Percentiles rank a stretch among this genome's conserved stretches.
Evolutionary conservation across 345 rosid genomes (phyloP).

Genomic region (Carallia pectinifolia): DNA sequence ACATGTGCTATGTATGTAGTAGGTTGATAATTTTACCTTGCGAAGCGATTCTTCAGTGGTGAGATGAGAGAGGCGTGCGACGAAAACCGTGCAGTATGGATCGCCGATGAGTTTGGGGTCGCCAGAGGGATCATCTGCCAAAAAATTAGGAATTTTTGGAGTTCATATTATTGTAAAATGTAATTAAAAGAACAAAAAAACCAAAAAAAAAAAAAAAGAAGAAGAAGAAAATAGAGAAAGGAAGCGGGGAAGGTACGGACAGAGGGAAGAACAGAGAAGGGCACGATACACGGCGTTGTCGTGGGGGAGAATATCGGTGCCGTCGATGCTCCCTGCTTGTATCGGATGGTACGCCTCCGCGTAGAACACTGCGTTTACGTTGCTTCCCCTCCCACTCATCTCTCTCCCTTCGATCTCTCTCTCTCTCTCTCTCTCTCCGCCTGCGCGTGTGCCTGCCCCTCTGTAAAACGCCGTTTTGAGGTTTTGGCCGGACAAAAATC

Average conservation of each 20-base stretch:
- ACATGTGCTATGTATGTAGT: too few relatives aligned
- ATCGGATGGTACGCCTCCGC: constrained; percentile 88
- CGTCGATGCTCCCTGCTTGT: constrained; percentile 94
- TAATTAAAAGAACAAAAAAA: not conserved
- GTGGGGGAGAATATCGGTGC: constrained; percentile 77
- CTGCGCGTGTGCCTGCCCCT: too few relatives aligned
- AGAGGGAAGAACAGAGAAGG: constrained; percentile 74
- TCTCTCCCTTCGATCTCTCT: not conserved
- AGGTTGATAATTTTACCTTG: constrained; percentile 37
- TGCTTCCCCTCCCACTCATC: constrained; percentile 8
- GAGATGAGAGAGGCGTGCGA: constrained; percentile 72
- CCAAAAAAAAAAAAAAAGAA: not conserved
- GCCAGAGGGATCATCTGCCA: constrained; percentile 76
- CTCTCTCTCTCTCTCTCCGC: too few relatives aligned
- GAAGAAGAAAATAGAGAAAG: not conserved
- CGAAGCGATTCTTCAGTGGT: constrained; percentile 65
- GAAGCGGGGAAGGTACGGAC: constrained; percentile 45
- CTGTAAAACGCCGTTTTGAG: too few relatives aligned
- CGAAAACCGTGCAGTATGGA: constrained; percentile 76
- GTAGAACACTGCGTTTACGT: constrained; percentile 66
- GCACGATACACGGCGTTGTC: constrained; percentile 81
- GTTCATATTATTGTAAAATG: not conserved
- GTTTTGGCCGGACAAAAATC: too few relatives aligned
- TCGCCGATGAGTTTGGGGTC: constrained; percentile 75
- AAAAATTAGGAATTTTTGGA: not conserved